Conservation (phyloP, 306 rosid species). For the Inga leiocalycina region DNA sequence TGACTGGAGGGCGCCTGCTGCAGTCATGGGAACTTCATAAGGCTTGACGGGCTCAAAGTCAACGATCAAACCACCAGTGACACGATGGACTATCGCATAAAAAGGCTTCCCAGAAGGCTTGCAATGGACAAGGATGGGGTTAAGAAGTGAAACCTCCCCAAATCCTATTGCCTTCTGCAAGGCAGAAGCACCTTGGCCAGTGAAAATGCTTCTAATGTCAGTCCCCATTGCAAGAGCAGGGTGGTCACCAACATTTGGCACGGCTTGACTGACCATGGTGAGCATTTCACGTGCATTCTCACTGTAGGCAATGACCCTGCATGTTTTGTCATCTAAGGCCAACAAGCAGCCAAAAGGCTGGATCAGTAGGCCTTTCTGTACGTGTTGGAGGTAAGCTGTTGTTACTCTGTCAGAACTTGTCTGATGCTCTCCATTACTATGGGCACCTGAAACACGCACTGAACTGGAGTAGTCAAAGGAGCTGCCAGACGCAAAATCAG, state of each 20-base stretch:
- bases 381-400: slow-evolving; percentile 82
- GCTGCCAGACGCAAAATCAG: slow-evolving; percentile 79
- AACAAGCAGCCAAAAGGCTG: slow-evolving; percentile 95
- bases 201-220: slow-evolving; percentile 75
- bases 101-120: slow-evolving; percentile 96
- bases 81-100: slow-evolving; percentile 86
- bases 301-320: slow-evolving; percentile 88
- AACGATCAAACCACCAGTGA: slow-evolving; percentile 79
- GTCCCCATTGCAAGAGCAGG: slow-evolving; percentile 92
- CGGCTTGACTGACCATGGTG: slow-evolving; percentile 90
- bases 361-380: slow-evolving; percentile 86
- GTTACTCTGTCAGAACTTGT: slow-evolving; percentile 83
- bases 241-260: slow-evolving; percentile 89
- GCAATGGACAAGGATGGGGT: slow-evolving; percentile 94
- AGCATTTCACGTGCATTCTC: slow-evolving; percentile 95
- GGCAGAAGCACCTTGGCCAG: slow-evolving; percentile 82
- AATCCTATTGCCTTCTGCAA: slow-evolving; percentile 88
- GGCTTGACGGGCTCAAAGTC: slow-evolving; percentile 98
- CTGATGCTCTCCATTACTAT: slow-evolving; percentile 46
- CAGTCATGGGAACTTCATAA: slow-evolving; percentile 86
- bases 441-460: slow-evolving; percentile 53
- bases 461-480: slow-evolving; percentile 93
- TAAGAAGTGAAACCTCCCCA: slow-evolving; percentile 86
- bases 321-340: slow-evolving; percentile 88
- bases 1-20: slow-evolving; percentile 91